Percentiles rank a stretch among this genome's conserved stretches.
Evolutionary conservation across 1,284 basidiomycete genomes (phyloP).

Genomic region (Malassezia japonica): DNA sequence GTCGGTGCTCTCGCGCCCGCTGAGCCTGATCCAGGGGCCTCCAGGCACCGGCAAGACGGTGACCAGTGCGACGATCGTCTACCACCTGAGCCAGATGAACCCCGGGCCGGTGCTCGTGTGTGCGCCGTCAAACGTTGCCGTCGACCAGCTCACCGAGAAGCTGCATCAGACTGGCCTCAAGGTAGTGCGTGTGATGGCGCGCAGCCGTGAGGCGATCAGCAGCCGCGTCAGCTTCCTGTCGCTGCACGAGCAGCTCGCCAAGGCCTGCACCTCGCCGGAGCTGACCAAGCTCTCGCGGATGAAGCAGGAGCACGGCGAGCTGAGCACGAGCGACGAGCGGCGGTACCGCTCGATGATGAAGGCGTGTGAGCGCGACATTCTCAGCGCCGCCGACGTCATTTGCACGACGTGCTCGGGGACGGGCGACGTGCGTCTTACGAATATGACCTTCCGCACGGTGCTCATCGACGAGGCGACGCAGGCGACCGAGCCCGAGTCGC

Average conservation of each 20-base stretch:
- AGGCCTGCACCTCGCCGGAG: conserved; percentile 63
- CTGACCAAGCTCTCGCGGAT: conserved; percentile 76
- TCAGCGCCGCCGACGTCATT: conserved; percentile 90
- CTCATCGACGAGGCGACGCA: conserved; percentile 98
- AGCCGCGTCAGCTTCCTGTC: conserved; percentile 87
- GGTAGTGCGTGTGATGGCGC: conserved; percentile 92
- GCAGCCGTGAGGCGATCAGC: conserved; percentile 92
- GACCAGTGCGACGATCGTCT: conserved; percentile 97
- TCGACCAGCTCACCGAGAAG: conserved; percentile 97
- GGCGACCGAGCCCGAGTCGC: conserved; percentile 95
- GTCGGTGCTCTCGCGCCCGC: conserved; percentile 93
- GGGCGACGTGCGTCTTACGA: conserved; percentile 86
- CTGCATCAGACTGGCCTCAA: conserved; percentile 94
- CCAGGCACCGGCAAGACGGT: conserved; percentile 99
- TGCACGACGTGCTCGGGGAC: conserved; percentile 97
- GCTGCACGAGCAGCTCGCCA: conserved; percentile 91
- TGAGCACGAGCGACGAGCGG: conserved; percentile 89
- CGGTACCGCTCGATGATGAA: conserved; percentile 93
- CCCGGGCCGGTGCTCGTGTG: conserved; percentile 97
- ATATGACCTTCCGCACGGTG: conserved; percentile 95
- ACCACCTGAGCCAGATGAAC: conserved; percentile 98
- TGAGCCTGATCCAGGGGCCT: conserved; percentile 86
- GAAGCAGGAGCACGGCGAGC: conserved; percentile 91
- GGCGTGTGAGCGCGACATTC: conserved; percentile 92
- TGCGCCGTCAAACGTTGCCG: conserved; percentile 97